A percentile compares a stretch with the other conserved stretches of the same genome.
Conservation (phyloP, 108 stramenopile species). For the Cafeteria roenbergensis region DNA sequence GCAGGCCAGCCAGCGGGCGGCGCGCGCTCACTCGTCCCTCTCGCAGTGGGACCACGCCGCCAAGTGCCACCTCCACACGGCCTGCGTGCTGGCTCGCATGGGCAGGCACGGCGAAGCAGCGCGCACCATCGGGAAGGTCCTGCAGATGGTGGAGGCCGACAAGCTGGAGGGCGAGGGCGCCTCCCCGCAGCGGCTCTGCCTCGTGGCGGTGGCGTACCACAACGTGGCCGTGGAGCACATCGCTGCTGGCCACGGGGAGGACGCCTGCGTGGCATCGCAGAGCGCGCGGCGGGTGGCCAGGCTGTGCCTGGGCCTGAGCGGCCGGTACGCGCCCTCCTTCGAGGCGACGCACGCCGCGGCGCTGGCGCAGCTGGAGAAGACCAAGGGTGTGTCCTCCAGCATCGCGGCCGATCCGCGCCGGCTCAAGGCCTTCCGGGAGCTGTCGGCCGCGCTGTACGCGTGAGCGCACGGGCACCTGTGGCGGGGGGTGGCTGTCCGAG, state of each 20-base stretch:
- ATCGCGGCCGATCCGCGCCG: background rate
- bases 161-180: conserved; percentile 26
- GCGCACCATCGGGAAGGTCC: conserved; percentile 30
- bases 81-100: conserved; percentile 28
- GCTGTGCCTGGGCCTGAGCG: conserved; percentile 43
- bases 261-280: conserved; percentile 44
- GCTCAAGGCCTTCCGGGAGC: background rate
- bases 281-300: conserved; percentile 50
- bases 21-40: conserved; percentile 25
- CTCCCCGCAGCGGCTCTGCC: conserved; percentile 38
- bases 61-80: conserved; percentile 39
- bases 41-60: conserved; percentile 27
- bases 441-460: background rate
- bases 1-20: conserved; percentile 34
- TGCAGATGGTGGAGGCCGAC: conserved; percentile 31
- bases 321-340: conserved; percentile 40
- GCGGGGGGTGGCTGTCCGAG: no score
- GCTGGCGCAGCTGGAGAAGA: conserved; percentile 10
- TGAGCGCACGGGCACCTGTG: no score
- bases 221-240: conserved; percentile 53
- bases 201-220: conserved; percentile 48
- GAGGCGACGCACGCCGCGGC: conserved; percentile 44
- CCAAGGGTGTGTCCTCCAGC: background rate
- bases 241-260: conserved; percentile 27
- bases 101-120: conserved; percentile 41